Conservation (phyloP, 805 yeast species). For the Cyberlindnera samutprakarnensis region DNA sequence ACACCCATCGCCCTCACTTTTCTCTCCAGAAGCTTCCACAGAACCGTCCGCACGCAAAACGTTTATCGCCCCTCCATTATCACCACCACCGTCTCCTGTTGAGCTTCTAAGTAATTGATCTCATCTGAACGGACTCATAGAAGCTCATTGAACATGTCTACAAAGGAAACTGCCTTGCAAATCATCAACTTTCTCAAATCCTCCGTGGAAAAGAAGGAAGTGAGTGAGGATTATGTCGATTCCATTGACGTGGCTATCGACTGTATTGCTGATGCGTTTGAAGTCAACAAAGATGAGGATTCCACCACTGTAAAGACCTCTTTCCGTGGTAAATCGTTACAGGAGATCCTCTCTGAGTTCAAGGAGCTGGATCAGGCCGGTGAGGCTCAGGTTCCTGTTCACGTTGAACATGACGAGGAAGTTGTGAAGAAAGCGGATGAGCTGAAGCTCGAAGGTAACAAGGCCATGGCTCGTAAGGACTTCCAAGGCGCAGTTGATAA, state of each 20-base stretch:
- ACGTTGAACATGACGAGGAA: constrained; percentile 42
- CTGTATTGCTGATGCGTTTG: constrained; percentile 84
- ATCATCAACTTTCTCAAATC: constrained; percentile 65
- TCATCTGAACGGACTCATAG: too few relatives aligned
- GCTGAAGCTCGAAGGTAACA: constrained; percentile 82
- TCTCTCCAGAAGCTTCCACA: too few relatives aligned
- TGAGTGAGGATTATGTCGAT: constrained; percentile 75
- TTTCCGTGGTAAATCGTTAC: constrained; percentile 41
- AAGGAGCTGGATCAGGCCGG: constrained; percentile 15
- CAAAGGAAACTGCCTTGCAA: constrained; percentile 62
- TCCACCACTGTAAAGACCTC: constrained; percentile 24
- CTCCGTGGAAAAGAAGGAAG: constrained; percentile 51
- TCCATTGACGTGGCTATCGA: constrained; percentile 92
- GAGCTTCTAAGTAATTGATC: too few relatives aligned
- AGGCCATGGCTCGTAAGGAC: constrained; percentile 73
- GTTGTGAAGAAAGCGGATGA: constrained; percentile 70
- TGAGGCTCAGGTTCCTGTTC: constrained; percentile 26
- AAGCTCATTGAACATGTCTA: constrained; percentile 28
- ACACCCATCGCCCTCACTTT: too few relatives aligned
- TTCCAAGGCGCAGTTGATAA: constrained; percentile 64
- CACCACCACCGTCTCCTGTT: too few relatives aligned
- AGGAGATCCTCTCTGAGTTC: constrained; percentile 31
- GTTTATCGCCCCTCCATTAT: too few relatives aligned
- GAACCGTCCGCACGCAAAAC: too few relatives aligned
- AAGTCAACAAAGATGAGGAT: constrained; percentile 47